Conservation (phyloP, 345 rosid genomes). For the Excoecaria agallocha region DNA sequence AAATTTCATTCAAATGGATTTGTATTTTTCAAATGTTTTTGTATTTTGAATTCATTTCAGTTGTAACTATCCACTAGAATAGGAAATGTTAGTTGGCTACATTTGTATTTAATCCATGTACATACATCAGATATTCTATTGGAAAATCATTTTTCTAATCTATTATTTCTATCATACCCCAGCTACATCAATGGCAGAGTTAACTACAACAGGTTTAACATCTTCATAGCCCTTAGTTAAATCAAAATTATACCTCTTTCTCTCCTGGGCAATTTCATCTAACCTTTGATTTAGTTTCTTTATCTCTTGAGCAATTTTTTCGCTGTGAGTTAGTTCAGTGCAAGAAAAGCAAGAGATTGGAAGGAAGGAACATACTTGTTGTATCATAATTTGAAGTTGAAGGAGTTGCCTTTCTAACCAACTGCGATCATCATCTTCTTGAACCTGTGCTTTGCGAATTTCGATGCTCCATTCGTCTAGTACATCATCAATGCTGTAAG, state of each 20-base stretch:
- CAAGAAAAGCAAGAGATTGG: background rate
- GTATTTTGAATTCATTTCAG: too few species aligned
- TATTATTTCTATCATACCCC: too few species aligned
- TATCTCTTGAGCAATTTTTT: background rate
- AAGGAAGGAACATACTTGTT: background rate
- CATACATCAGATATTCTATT: too few species aligned
- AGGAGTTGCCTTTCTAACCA: background rate
- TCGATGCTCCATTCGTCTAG: slow-evolving; percentile 15
- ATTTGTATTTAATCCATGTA: too few species aligned
- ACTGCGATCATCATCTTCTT: background rate
- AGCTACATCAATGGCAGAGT: background rate
- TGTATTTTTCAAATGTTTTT: too few species aligned
- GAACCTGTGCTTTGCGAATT: background rate
- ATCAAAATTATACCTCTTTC: background rate
- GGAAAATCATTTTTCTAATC: too few species aligned
- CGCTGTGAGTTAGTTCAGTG: background rate
- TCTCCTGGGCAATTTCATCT: background rate
- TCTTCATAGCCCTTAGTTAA: background rate
- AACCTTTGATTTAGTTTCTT: background rate
- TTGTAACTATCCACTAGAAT: too few species aligned
- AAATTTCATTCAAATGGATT: too few species aligned
- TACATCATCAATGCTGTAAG: slow-evolving; percentile 8
- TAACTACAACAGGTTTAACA: too few species aligned
- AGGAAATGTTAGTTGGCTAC: too few species aligned
- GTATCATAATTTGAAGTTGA: background rate